These are phyloP conservation scores for Obelidium mucronatum DNA, from an alignment of 192 early-diverging fungal species.

Conservation along the genomic window DNA sequence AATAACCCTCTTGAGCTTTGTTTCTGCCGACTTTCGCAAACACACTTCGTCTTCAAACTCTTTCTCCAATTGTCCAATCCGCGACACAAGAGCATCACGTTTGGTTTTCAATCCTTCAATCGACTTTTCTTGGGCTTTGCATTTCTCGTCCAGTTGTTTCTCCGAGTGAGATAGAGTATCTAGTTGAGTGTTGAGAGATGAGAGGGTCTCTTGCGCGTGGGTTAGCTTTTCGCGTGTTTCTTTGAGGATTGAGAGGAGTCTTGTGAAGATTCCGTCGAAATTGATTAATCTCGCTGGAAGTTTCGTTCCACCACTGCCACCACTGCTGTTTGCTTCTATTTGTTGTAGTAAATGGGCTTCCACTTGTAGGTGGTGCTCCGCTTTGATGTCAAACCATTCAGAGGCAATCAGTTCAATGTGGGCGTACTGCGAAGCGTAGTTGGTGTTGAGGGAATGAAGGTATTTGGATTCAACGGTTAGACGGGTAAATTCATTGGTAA, in stretches of 20 bases:
- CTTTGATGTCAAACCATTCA: constrained; percentile 21
- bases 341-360: neutral
- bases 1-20: constrained; percentile 1
- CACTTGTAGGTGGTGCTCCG: constrained; percentile 6
- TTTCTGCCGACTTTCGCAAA: neutral
- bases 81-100: neutral
- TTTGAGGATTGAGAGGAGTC: constrained; percentile 13
- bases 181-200: neutral
- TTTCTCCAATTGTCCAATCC: neutral
- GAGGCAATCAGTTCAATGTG: constrained; percentile 10
- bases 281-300: neutral
- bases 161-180: neutral
- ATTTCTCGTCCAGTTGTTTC: neutral
- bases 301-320: neutral
- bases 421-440: constrained; percentile 2
- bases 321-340: too few relatives aligned
- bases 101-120: constrained; percentile 1
- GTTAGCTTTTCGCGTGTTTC: neutral
- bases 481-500: constrained; percentile 1
- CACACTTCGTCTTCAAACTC: neutral
- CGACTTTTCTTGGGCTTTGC: neutral
- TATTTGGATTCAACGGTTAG: neutral
- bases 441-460: neutral
- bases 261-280: constrained; percentile 16
- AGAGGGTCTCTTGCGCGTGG: neutral